Evolutionary conservation across 139 green algal genomes (phyloP).

Genomic region (Coelastrella sp.): DNA sequence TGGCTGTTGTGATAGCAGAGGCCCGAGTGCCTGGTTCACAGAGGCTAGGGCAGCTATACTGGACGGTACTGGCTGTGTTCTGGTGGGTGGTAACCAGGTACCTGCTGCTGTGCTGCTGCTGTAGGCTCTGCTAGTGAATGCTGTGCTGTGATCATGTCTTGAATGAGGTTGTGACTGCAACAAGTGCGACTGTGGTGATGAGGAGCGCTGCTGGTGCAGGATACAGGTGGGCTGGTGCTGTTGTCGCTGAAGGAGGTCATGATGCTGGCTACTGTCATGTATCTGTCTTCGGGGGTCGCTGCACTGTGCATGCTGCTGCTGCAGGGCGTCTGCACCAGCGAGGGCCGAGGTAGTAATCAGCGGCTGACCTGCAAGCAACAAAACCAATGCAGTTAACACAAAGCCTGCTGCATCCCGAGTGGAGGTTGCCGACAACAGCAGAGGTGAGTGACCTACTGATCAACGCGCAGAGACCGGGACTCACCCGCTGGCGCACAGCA

Average conservation of each 20-base stretch:
- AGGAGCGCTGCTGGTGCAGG: background rate
- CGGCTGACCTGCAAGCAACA: no score
- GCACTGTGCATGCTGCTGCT: background rate
- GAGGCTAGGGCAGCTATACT: background rate
- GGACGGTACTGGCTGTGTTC: background rate
- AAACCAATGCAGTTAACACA: no score
- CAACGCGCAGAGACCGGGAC: background rate
- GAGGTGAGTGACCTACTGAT: background rate
- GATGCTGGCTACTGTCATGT: background rate
- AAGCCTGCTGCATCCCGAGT: no score
- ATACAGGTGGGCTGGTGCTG: background rate
- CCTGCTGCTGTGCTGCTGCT: slow-evolving; percentile 30
- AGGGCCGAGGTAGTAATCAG: background rate
- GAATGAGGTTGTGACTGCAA: background rate
- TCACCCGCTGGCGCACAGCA: background rate
- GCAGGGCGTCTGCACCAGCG: background rate
- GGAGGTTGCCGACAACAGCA: no score
- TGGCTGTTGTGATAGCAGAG: background rate
- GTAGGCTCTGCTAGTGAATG: background rate
- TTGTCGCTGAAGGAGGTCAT: background rate
- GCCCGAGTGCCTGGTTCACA: background rate
- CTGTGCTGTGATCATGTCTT: background rate
- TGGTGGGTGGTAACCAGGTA: background rate
- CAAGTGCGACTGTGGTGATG: background rate
- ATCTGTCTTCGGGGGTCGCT: background rate